Conservation (phyloP, 2,329 filamentous ascomycete species). For the Kalmusia sp. region DNA sequence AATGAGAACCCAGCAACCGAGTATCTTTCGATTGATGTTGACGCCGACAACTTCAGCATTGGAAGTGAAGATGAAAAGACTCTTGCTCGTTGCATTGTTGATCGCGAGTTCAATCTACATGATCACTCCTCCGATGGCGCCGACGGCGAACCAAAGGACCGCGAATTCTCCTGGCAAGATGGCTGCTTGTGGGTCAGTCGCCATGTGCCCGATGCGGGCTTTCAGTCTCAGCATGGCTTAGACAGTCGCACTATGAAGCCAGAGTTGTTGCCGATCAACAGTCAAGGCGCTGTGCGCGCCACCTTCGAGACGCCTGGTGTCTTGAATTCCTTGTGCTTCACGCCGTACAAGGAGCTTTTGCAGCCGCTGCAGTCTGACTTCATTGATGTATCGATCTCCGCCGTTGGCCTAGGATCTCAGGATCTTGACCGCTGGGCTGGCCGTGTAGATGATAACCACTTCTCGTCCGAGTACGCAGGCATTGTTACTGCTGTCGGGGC, state of each 20-base stretch:
- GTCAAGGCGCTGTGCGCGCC: slow-evolving; percentile 1
- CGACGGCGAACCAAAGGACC: slow-evolving; percentile 5
- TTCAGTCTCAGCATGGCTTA: neutral
- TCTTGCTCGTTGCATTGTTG: slow-evolving; percentile 16
- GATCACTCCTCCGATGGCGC: slow-evolving; percentile 1
- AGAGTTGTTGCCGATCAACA: neutral
- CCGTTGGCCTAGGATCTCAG: too few relatives aligned
- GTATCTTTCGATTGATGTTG: slow-evolving; percentile 18
- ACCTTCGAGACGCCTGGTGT: too few relatives aligned
- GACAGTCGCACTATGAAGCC: too few relatives aligned
- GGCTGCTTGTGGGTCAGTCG: slow-evolving; percentile 27
- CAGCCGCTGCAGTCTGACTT: too few relatives aligned
- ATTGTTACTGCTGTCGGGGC: too few relatives aligned
- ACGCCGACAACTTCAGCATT: slow-evolving; percentile 8
- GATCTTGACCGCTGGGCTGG: too few relatives aligned
- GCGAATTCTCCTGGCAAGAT: slow-evolving; percentile 26
- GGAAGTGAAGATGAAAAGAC: slow-evolving; percentile 1
- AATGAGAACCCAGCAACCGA: slow-evolving; percentile 16
- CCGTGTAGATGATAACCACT: too few relatives aligned
- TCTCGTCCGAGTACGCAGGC: too few relatives aligned
- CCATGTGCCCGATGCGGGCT: slow-evolving; percentile 21
- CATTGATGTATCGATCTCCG: too few relatives aligned
- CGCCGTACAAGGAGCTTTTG: too few relatives aligned
- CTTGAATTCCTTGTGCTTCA: too few relatives aligned
- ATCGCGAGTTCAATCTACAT: slow-evolving; percentile 15